Conservation (phyloP, 805 yeast genomes). For the Saccharomycopsis schoenii region DNA sequence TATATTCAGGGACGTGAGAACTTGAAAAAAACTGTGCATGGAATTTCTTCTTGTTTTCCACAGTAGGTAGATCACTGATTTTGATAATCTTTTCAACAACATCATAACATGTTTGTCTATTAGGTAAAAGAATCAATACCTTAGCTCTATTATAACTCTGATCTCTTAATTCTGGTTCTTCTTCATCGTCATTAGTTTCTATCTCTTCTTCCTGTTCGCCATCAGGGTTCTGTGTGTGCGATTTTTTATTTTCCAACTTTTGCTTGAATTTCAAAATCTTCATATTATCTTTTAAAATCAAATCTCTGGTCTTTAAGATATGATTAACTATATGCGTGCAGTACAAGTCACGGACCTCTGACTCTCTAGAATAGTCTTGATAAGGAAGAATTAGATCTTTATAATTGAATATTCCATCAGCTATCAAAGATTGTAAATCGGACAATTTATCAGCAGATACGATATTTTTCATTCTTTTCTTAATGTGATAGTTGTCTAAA, state of each 20-base stretch:
- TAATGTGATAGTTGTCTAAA: conserved; percentile 30
- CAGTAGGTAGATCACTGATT: conserved; percentile 59
- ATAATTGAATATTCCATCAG: conserved; percentile 63
- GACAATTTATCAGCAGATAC: conserved; percentile 26
- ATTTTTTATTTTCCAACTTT: conserved; percentile 19
- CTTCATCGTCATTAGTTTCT: conserved; percentile 23
- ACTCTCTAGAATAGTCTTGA: conserved; percentile 37
- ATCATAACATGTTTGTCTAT: conserved; percentile 67
- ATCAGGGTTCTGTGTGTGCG: not conserved
- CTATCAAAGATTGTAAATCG: conserved; percentile 39
- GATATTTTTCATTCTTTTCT: conserved; percentile 31
- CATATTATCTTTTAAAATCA: conserved; percentile 67
- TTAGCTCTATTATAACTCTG: conserved; percentile 96
- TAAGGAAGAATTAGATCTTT: conserved; percentile 60
- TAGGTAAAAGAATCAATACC: conserved; percentile 72
- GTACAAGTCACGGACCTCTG: conserved; percentile 52
- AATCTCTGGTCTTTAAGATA: conserved; percentile 75
- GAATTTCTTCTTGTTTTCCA: conserved; percentile 75
- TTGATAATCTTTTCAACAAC: conserved; percentile 52
- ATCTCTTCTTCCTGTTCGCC: not conserved
- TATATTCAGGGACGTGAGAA: conserved; percentile 34
- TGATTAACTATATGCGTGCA: conserved; percentile 72
- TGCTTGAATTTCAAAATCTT: conserved; percentile 38
- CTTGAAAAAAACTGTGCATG: conserved; percentile 50
- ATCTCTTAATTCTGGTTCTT: conserved; percentile 61